Base-by-base conservation (phyloP, 1,284 basidiomycete genomes). In the Cutaneotrichosporon sp. region DNA sequence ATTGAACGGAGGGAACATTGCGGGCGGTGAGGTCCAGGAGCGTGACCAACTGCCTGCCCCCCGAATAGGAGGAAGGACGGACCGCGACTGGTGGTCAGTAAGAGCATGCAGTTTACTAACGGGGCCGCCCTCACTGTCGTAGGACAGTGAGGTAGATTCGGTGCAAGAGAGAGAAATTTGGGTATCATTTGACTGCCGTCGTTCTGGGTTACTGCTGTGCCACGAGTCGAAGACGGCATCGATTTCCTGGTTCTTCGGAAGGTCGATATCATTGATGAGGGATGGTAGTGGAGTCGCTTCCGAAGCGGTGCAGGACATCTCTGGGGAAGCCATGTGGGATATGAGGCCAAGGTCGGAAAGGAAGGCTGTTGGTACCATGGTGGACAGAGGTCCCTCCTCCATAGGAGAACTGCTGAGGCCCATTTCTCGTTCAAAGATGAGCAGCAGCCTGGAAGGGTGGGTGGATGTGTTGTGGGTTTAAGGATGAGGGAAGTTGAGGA, bases 161-260 rank as follows among this genome's bases (percentile, higher is more conserved):
- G 16, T 18, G 18, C 18, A n/a, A 18, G 42, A 4, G 14, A n/a
- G 18, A 18, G 42, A 46, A n/a, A 8, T 7, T n/a, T 46, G 42
- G 18, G 42, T 46, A 18, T 18, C 42, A 18, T 46, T 46, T 4
- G 42, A 46, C 18, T 46, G 42, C 16, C 42, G 42, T n/a, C 42
- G 4, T n/a, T 46, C 42, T 4, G 21, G 14, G 42, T 18, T 8
- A 18, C 5, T 46, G 18, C 18, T n/a, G 18, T 8, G 18, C 42
- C 42, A 46, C 42, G 42, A 46, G 42, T 16, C 42, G 18, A 46
- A 46, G 42, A 46, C 42, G 42, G 42, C 42, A 46, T 46, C 42
- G 18, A 46, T 16, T 46, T 46, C 18, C 42, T n/a, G 42, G 18
- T 16, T 7, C 18, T 46, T 46, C 6, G 16, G 42, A 46, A 46